Conservation (phyloP, 371 early-diverging fungal species). For the Mortierella sp. region DNA sequence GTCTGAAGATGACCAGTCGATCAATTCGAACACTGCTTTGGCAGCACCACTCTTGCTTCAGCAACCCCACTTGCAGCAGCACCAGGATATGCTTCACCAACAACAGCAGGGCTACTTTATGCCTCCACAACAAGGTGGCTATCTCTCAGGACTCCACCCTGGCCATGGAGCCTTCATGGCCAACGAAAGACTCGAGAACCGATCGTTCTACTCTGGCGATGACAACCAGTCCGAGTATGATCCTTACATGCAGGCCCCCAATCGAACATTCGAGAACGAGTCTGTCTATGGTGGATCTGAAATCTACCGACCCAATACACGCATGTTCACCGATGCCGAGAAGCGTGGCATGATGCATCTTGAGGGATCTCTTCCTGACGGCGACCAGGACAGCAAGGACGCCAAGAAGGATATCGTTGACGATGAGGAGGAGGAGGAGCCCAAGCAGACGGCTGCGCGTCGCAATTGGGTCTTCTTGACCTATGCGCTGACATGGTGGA, state of each 20-base stretch:
- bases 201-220: constrained; percentile 77
- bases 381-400: constrained; percentile 25
- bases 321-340: constrained; percentile 43
- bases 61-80: constrained; percentile 49
- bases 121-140: constrained; percentile 25
- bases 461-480: constrained; percentile 86
- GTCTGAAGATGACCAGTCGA: constrained; percentile 52
- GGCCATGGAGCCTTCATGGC: constrained; percentile 39
- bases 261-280: constrained; percentile 36
- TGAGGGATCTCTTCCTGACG: constrained; percentile 31
- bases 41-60: constrained; percentile 38
- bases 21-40: constrained; percentile 49
- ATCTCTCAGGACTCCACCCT: constrained; percentile 37
- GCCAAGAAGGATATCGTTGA: constrained; percentile 57
- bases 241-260: constrained; percentile 30
- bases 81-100: constrained; percentile 38
- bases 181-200: constrained; percentile 65
- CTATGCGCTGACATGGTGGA: constrained; percentile 90
- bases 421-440: constrained; percentile 58
- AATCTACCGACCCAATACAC: constrained; percentile 45
- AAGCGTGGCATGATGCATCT: constrained; percentile 44
- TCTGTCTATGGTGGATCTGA: constrained; percentile 52
- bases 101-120: constrained; percentile 28
- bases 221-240: constrained; percentile 57
- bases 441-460: constrained; percentile 63